Evolutionary conservation across 179 eudicot species (phyloP).

Genomic region (Heliamphora pulchella): DNA sequence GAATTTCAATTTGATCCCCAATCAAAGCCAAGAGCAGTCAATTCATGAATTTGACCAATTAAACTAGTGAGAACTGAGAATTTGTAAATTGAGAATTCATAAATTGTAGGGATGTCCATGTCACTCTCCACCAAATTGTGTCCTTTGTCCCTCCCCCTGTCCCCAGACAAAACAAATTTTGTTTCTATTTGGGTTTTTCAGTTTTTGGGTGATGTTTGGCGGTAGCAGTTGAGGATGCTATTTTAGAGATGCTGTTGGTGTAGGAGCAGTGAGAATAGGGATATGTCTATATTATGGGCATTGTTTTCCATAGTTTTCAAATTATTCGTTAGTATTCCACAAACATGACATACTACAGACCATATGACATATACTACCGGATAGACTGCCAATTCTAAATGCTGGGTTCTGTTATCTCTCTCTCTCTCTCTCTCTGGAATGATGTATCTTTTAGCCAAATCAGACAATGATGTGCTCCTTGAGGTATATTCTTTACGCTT

Average conservation of each 20-base stretch:
- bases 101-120: neutral
- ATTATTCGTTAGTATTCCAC: neutral
- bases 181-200: neutral
- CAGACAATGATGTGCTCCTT: slow-evolving; percentile 63
- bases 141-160: no score
- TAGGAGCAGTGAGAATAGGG: neutral
- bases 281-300: neutral
- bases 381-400: neutral
- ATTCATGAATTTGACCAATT: neutral
- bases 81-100: no score
- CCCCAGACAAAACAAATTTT: neutral
- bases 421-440: slow-evolving; percentile 33
- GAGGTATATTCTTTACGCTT: slow-evolving; percentile 25
- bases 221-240: neutral
- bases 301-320: neutral
- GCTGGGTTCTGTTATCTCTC: neutral
- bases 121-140: no score
- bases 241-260: neutral
- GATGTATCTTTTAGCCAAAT: slow-evolving; percentile 76
- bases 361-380: no score
- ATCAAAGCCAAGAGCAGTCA: neutral
- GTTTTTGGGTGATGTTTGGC: no score
- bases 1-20: neutral
- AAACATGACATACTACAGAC: neutral
- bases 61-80: neutral